Percentiles rank a stretch among this genome's conserved stretches.
Conservation (phyloP, 2,329 filamentous ascomycete genomes). For the Calonectria pteridis region DNA sequence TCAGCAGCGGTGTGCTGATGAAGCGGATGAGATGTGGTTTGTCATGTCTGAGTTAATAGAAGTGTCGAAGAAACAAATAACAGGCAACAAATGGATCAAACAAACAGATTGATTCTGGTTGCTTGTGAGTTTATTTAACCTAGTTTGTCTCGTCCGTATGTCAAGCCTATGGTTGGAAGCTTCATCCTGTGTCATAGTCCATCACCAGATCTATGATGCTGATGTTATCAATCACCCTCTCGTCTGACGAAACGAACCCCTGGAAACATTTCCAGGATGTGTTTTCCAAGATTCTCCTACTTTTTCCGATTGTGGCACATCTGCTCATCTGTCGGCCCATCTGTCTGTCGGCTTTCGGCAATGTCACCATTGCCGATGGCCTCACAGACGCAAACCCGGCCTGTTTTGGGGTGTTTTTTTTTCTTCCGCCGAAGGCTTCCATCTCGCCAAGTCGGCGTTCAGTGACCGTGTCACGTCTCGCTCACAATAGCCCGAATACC, state of each 20-base stretch:
- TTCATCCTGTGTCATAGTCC: background rate
- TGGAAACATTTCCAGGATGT: background rate
- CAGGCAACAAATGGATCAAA: background rate
- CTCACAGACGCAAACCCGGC: background rate
- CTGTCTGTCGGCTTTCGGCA: background rate
- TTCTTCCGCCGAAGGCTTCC: background rate
- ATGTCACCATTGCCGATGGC: background rate
- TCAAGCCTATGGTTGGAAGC: background rate
- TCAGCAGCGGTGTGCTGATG: background rate
- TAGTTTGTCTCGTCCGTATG: background rate
- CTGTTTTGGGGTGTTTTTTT: background rate
- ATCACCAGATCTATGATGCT: background rate
- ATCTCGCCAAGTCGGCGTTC: background rate
- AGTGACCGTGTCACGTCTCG: constrained; percentile 9
- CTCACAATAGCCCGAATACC: background rate
- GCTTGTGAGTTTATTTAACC: background rate
- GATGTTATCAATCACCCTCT: background rate
- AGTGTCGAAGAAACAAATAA: background rate
- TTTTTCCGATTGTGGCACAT: background rate
- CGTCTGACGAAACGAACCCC: background rate
- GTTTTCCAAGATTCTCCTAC: background rate
- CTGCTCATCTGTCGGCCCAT: background rate
- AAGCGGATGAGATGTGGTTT: background rate
- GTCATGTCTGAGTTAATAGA: background rate
- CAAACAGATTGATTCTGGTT: background rate